Base-by-base conservation (phyloP, 2,329 filamentous ascomycete genomes). In the Sphaerulina vaccinii region DNA sequence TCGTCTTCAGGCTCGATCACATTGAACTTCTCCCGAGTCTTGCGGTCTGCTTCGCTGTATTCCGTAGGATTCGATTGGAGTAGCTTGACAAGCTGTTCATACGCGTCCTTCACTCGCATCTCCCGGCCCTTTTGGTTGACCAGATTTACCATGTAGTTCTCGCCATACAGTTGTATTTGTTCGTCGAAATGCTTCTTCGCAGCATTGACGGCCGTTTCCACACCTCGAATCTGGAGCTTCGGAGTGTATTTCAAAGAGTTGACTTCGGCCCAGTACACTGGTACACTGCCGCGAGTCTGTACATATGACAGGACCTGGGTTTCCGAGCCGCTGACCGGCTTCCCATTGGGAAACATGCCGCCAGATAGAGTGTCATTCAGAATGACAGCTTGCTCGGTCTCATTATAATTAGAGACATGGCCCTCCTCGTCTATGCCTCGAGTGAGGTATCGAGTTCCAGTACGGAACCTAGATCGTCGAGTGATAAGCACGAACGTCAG, bases 361-460 rank as follows among this genome's bases (percentile, higher is more conserved):
- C 83, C 83, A 3, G 79, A 79, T 41, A 81, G 79, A 49, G 75
- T 80, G 71, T 97, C 93, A 64, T 97, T 97, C 61, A 97, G 73
- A 32, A 99, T 83, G 55, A 96, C 79, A 27, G 93, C 79, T 69
- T 99, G 93, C 69, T 99, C 93, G 0, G 93, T 97, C 77, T 99
- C 93, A 68, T 99, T 99, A 79, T 92, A 99, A 70, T 99, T 99
- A 60, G 93, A 90, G n/a, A 93, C 93, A 69, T 97, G 84, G 19
- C 93, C 93, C 56, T 93, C 79, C 59, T 96, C 91, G 67, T 99
- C 92, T 40, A 97, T 83, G 45, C 93, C 93, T 59, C 93, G 85
- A 2, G 93, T 95, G 69, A 99, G 93, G 73, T 96, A 97, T 67
- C 95, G 80, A 13, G 93, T 97, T 38, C 93, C 93, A 29, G 86